Percentiles rank a stretch among this genome's conserved stretches.
phyloP scores from a whole-genome alignment of 352 stramenopile species.

The Thraustochytrium sp. region DNA sequence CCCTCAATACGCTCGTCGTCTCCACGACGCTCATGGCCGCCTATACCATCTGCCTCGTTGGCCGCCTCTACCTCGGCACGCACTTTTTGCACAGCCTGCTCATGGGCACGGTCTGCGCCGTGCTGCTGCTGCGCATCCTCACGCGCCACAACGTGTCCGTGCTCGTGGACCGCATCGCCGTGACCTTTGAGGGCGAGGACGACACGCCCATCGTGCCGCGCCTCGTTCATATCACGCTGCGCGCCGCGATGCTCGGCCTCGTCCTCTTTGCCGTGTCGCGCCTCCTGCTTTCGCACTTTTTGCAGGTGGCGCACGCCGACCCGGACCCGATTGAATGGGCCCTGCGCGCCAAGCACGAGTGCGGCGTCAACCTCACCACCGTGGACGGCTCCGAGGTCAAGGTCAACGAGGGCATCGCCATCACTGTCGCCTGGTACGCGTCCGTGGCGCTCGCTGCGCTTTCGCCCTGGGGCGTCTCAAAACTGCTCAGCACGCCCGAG shows the following conservation, averaged over 20 bases:
- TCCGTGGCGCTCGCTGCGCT: neutral
- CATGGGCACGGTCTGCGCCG: constrained; percentile 10
- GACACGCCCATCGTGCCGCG: neutral
- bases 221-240: neutral
- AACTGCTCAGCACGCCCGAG: neutral
- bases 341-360: neutral
- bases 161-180: neutral
- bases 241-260: neutral
- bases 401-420: constrained; percentile 9
- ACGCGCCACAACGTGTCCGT: neutral
- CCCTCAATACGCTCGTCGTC: neutral
- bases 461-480: neutral
- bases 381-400: neutral
- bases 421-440: neutral
- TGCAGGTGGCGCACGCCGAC: neutral
- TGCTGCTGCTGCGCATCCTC: constrained; percentile 9
- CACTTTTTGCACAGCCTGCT: constrained; percentile 42
- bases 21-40: neutral
- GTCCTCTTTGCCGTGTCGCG: neutral
- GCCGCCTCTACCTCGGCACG: constrained; percentile 20
- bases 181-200: neutral
- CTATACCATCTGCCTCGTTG: neutral
- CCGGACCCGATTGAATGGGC: neutral
- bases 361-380: neutral
- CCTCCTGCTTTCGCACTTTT: neutral